Base-by-base conservation (phyloP, 371 early-diverging fungal species). In the Chytridium lagenaria region DNA sequence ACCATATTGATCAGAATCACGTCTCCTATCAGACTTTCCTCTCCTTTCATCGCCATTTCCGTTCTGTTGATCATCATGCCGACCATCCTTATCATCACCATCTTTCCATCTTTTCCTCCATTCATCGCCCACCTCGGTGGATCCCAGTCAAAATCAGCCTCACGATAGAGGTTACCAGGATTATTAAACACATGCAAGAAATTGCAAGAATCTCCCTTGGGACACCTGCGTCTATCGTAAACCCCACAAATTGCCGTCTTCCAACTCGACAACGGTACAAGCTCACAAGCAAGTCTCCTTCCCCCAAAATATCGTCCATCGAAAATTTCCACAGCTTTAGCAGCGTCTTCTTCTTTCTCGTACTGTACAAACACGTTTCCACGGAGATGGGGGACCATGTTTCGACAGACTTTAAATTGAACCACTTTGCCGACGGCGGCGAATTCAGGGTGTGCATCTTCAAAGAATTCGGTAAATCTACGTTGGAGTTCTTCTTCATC, bases 331-430 rank as follows among this genome's bases (percentile, higher is more conserved):
- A 81, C 26, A 22, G 83, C 83, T 19, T 34, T 22, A 31, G 76
- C 74, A 16, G 83, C 76, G 44, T 79, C 78, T 50, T 66, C 68
- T 39, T 81, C 78, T 15, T 66, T 78, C 37, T 40, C 33, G 67
- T 81, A 83, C 51, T 83, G 80, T 22, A 83, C 72, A 68, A 82
- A 83, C 2, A 83, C 81, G 67, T 83, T 83, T 40, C 83, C 83
- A 30, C 81, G 77, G 15, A 83, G 75, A 52, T 83, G 83, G 22
- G 69, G 64, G 23, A 74, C 70, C 67, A 77, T 70, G 59, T 83
- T 83, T 51, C 69, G 69, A 68, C 83, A 83, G 0, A 81, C 81
- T 78, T 83, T 83, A 37, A 83, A 82, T 68, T 82, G 82, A 12
- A 76, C 70, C 10, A 82, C 72, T 7, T 65, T 76, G 37, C 82